Conservation (phyloP, 352 stramenopile genomes). For the Nothophytophthora sp. region DNA sequence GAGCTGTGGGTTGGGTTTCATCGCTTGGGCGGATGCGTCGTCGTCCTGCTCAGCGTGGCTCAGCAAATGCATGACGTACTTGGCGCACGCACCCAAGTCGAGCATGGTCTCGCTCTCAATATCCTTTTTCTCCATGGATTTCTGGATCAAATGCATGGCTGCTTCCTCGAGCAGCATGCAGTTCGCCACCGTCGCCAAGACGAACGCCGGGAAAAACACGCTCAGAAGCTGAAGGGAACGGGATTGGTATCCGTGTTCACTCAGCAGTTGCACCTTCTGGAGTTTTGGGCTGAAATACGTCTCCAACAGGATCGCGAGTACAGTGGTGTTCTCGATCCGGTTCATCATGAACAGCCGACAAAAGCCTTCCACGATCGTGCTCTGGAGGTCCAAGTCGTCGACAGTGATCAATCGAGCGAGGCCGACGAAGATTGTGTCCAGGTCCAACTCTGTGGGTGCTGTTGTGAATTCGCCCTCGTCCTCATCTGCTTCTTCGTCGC, state of each 20-base stretch:
- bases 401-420: slow-evolving; percentile 52
- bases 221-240: slow-evolving; percentile 69
- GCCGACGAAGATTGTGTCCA: slow-evolving; percentile 63
- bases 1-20: slow-evolving; percentile 12
- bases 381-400: slow-evolving; percentile 72
- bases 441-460: slow-evolving; percentile 37
- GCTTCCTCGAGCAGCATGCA: slow-evolving; percentile 70
- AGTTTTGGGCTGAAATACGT: slow-evolving; percentile 71
- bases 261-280: slow-evolving; percentile 49
- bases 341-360: slow-evolving; percentile 76
- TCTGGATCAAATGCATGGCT: slow-evolving; percentile 60
- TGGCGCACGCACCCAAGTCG: slow-evolving; percentile 50
- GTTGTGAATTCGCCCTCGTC: slow-evolving; percentile 12
- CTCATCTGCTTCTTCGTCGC: slow-evolving; percentile 28
- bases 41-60: slow-evolving; percentile 44
- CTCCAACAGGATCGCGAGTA: slow-evolving; percentile 67
- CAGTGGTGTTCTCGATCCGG: slow-evolving; percentile 60
- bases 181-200: slow-evolving; percentile 49
- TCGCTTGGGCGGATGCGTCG: slow-evolving; percentile 10
- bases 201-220: slow-evolving; percentile 77
- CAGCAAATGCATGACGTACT: slow-evolving; percentile 67
- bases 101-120: slow-evolving; percentile 41
- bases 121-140: slow-evolving; percentile 53
- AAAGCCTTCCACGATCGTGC: slow-evolving; percentile 77
- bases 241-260: slow-evolving; percentile 63